Percentiles rank a stretch among this genome's conserved stretches.
Conservation (phyloP, 2,329 filamentous ascomycete genomes). For the Aspergillus alliaceus region DNA sequence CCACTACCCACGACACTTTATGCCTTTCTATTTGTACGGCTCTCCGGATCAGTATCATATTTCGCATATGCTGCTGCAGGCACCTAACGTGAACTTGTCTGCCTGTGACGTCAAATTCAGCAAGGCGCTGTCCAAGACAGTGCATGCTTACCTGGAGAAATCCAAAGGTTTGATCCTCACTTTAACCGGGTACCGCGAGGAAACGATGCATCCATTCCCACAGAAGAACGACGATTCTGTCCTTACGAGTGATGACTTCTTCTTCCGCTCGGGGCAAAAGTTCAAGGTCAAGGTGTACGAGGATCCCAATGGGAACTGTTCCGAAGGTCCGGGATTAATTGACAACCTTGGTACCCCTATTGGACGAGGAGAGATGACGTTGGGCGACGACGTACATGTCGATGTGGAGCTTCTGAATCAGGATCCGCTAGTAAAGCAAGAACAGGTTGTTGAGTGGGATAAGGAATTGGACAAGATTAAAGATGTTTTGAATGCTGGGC, state of each 20-base stretch:
- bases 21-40: constrained; percentile 51
- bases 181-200: constrained; percentile 35
- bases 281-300: constrained; percentile 33
- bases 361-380: neutral
- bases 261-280: constrained; percentile 29
- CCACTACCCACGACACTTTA: constrained; percentile 37
- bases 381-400: neutral
- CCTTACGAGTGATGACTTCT: constrained; percentile 24
- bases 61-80: constrained; percentile 45
- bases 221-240: constrained; percentile 14
- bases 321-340: constrained; percentile 1
- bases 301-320: constrained; percentile 17
- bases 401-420: neutral
- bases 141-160: neutral
- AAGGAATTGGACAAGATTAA: neutral
- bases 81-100: constrained; percentile 43
- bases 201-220: constrained; percentile 42
- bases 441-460: neutral
- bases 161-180: constrained; percentile 28
- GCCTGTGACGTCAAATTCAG: constrained; percentile 17
- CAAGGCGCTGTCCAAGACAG: neutral
- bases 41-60: constrained; percentile 37
- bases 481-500: neutral
- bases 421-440: neutral
- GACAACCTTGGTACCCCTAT: neutral